Evolutionary conservation across 2,329 filamentous ascomycete genomes (phyloP).

Genomic region (Arthrobotrys sinensis): DNA sequence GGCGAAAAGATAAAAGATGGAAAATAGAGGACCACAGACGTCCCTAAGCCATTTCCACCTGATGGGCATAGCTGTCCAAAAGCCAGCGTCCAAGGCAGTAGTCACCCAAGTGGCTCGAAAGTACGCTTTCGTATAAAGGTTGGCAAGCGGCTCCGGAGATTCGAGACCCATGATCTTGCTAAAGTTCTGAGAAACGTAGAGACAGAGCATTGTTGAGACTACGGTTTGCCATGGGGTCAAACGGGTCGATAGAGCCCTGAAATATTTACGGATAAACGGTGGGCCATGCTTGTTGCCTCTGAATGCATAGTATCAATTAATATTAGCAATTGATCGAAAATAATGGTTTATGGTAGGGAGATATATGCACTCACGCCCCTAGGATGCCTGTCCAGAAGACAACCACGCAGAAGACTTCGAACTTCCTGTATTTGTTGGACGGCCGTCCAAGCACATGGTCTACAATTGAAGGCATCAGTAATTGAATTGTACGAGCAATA

Average conservation of each 20-base stretch:
- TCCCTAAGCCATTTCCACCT: conserved; percentile 84
- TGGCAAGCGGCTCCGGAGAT: conserved; percentile 91
- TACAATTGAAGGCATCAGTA: conserved; percentile 64
- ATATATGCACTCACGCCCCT: conserved; percentile 74
- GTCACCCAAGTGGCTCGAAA: conserved; percentile 98
- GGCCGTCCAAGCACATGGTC: conserved; percentile 94
- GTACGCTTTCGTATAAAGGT: conserved; percentile 91
- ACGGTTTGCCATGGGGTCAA: conserved; percentile 92
- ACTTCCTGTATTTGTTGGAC: conserved; percentile 89
- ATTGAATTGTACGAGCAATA: not conserved
- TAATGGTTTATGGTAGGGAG: not conserved
- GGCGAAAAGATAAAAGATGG: conserved; percentile 89
- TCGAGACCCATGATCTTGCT: conserved; percentile 92
- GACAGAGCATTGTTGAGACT: conserved; percentile 87
- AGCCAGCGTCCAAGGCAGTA: conserved; percentile 93
- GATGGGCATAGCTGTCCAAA: conserved; percentile 98
- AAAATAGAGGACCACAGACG: conserved; percentile 85
- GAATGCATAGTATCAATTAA: conserved; percentile 62
- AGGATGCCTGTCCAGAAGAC: conserved; percentile 93
- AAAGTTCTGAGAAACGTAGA: conserved; percentile 93
- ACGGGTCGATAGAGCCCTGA: conserved; percentile 77
- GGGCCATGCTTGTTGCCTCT: conserved; percentile 92
- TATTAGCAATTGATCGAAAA: conserved; percentile 52
- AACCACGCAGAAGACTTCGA: conserved; percentile 91
- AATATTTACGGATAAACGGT: conserved; percentile 79